Conservation (phyloP, 139 green algal genomes). For the Parachlorella kessleri region DNA sequence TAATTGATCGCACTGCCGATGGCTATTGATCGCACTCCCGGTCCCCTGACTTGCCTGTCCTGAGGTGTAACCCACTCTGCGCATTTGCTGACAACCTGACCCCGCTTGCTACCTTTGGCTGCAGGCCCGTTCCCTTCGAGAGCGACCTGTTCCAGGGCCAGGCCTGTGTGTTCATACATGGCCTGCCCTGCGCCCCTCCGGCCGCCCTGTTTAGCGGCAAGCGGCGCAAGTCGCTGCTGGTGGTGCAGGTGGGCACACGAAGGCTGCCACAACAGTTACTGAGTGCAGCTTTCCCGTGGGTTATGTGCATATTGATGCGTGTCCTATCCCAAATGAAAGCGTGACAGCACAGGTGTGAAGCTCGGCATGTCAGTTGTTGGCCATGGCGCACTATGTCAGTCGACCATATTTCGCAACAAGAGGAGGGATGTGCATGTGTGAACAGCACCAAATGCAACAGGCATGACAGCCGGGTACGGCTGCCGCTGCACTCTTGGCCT, state of each 20-base stretch:
- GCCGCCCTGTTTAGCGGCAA: conserved; percentile 43
- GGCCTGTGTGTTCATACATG: conserved; percentile 39
- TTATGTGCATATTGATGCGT: too few species aligned
- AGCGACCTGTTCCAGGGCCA: conserved; percentile 49
- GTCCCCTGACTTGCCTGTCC: neutral
- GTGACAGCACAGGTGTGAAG: too few species aligned
- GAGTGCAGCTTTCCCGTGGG: too few species aligned
- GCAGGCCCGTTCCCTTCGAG: conserved; percentile 51
- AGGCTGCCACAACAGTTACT: too few species aligned
- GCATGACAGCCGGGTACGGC: too few species aligned
- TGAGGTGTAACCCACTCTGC: neutral
- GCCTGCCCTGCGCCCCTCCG: conserved; percentile 28
- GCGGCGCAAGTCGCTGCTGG: conserved; percentile 39
- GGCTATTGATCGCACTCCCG: neutral
- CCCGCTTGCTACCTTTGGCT: neutral
- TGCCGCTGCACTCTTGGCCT: too few species aligned
- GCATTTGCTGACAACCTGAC: neutral
- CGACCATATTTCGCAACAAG: too few species aligned
- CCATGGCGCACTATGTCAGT: too few species aligned
- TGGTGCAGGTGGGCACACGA: conserved; percentile 18
- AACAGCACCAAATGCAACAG: too few species aligned
- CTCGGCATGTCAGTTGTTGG: too few species aligned
- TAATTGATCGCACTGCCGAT: neutral
- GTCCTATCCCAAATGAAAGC: too few species aligned
- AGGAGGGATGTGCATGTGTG: too few species aligned